A percentile compares a stretch with the other conserved stretches of the same genome.
Evolutionary conservation across 176 grass and related monocot genomes (phyloP).

Genomic region (Aegilops umbellulata): DNA sequence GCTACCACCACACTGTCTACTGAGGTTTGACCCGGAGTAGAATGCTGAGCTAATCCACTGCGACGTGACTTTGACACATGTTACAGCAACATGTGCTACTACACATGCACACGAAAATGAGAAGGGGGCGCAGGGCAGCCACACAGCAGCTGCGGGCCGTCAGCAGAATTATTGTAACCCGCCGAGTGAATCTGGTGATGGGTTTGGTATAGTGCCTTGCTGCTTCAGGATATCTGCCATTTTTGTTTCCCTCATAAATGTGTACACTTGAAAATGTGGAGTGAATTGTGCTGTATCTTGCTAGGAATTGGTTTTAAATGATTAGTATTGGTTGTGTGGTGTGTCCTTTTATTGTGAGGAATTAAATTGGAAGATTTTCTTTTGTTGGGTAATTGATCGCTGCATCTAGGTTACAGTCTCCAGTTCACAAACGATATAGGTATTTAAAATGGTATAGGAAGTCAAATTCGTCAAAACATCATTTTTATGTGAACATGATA

Average conservation of each 20-base stretch:
- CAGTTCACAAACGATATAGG: background rate
- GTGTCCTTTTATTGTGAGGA: background rate
- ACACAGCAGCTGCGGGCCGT: background rate
- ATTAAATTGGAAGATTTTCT: background rate
- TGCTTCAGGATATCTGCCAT: background rate
- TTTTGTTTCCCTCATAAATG: slow-evolving; percentile 18
- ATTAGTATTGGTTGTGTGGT: background rate
- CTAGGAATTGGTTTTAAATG: background rate
- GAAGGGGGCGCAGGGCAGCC: background rate
- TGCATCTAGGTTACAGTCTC: background rate
- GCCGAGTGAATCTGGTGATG: background rate
- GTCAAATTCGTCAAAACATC: no score
- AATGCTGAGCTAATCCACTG: slow-evolving; percentile 44
- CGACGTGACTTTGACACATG: slow-evolving; percentile 30
- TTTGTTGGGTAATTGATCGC: background rate
- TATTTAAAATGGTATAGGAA: no score
- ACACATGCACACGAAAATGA: slow-evolving; percentile 6
- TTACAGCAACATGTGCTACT: slow-evolving; percentile 24
- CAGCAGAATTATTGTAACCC: background rate
- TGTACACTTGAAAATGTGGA: background rate
- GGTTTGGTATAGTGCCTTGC: background rate
- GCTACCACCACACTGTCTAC: background rate
- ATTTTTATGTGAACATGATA: no score
- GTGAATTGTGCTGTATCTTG: background rate
- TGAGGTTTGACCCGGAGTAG: slow-evolving; percentile 44